phyloP scores from a whole-genome alignment of 2,329 filamentous ascomycete species.

The Lizonia empirigonia region DNA sequence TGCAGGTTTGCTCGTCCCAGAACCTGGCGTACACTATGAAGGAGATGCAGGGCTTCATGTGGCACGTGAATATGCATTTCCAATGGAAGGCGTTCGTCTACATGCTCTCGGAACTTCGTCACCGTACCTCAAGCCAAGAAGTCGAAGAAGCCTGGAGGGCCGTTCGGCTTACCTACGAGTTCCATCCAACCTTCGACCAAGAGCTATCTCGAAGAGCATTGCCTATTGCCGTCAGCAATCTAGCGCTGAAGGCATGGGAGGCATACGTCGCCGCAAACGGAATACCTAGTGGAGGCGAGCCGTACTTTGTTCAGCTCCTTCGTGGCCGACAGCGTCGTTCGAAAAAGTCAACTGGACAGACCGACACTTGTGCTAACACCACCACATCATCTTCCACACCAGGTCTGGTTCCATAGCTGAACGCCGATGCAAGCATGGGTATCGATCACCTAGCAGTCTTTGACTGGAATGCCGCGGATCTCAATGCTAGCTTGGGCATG shows the following conservation, averaged over 20 bases:
- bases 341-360: background rate
- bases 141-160: constrained; percentile 53
- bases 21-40: constrained; percentile 49
- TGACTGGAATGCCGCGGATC: constrained; percentile 21
- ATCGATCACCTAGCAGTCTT: background rate
- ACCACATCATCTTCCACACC: background rate
- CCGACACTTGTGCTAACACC: too few species aligned
- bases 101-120: constrained; percentile 48
- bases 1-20: constrained; percentile 51
- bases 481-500: constrained; percentile 18
- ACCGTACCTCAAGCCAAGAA: constrained; percentile 30
- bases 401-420: background rate
- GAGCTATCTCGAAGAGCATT: constrained; percentile 47
- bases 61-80: constrained; percentile 57
- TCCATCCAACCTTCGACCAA: constrained; percentile 50
- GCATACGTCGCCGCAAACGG: constrained; percentile 26
- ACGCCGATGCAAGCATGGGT: background rate
- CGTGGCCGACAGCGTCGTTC: constrained; percentile 12
- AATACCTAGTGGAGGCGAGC: constrained; percentile 19
- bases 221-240: constrained; percentile 50
- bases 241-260: constrained; percentile 55
- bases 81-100: constrained; percentile 61
- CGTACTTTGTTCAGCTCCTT: constrained; percentile 31
- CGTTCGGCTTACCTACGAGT: constrained; percentile 52
- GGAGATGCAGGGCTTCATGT: constrained; percentile 50